Evolutionary conservation across 2,329 filamentous ascomycete species (phyloP).

Genomic region (Fusarium newnesense): DNA sequence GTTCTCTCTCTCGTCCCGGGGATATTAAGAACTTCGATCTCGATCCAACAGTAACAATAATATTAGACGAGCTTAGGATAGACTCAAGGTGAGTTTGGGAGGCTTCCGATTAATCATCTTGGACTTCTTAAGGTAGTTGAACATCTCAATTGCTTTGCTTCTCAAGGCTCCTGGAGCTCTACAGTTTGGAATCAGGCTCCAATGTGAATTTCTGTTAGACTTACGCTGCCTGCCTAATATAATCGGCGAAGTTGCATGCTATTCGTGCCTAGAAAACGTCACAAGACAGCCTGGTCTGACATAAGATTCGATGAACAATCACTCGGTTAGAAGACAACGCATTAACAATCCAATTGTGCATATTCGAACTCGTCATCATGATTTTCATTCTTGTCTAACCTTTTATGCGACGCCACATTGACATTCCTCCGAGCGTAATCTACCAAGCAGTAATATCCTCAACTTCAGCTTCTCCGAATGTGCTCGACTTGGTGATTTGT

Average conservation of each 20-base stretch:
- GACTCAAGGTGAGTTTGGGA: not conserved
- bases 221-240: not conserved
- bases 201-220: not conserved
- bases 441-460: conserved; percentile 97
- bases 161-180: not conserved
- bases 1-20: not conserved
- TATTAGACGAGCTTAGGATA: not conserved
- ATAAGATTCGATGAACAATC: not conserved
- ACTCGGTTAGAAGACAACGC: not conserved
- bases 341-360: not conserved
- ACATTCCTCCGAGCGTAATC: conserved; percentile 14
- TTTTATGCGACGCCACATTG: not conserved
- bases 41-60: not conserved
- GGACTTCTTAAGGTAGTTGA: not conserved
- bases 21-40: not conserved
- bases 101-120: not conserved
- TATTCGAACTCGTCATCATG: not conserved
- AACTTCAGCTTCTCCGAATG: conserved; percentile 94
- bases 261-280: not conserved
- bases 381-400: conserved; percentile 6
- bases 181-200: not conserved
- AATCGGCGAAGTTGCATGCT: not conserved
- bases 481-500: conserved; percentile 83
- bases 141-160: not conserved
- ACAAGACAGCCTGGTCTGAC: not conserved